Base-by-base conservation (phyloP, 1,139 yeast genomes). In the Torulaspora globosa region DNA sequence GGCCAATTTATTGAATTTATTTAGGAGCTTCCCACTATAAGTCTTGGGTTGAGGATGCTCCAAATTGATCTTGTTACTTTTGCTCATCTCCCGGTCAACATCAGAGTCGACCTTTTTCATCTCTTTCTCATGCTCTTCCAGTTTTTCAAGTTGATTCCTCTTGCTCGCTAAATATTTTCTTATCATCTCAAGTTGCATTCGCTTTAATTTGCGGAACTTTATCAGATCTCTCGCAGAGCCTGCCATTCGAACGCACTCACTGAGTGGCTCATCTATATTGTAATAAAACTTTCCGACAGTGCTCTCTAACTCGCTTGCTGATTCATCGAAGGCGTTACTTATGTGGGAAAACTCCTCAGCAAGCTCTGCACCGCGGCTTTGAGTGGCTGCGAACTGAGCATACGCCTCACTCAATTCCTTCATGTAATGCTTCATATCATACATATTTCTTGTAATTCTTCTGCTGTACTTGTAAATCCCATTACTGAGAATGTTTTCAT, bases 311-410 rank as follows among this genome's bases (percentile, higher is more conserved):
- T 85, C 75, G 35, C 83, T 72, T 48, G 80, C 82, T 29, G 82
- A 79, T 36, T 85, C 75, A 60, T 88, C 96, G 58, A 84, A 82
- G 0, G 85, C 82, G 60, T 84, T 88, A 3, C 97, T 96, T 11
- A 87, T 75, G 51, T 80, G 78, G 54, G 89, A 95, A 39, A 88
- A 71, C 2, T 75, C 74, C 5, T 74, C 67, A 9, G 60, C 60
- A 9, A 62, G 35, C n/a, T 55, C 63, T 5, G 59, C 54, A 6
- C 58, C 59, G 12, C 50, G 52, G 11, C 89, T 80, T 59, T 86
- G 80, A 1, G 87, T 79, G 56, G 86, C 86, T 60, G 85, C 82
- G 31, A 67, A 57, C 16, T 63, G 63, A 5, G 69, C 68, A 35
- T 66, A 53, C 23, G 60, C 95, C 21, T 74, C 65, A 35, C 66